These are phyloP conservation scores for Penicillium soppii DNA, from an alignment of 495 filamentous ascomycete genomes.

Conservation along the genomic window DNA sequence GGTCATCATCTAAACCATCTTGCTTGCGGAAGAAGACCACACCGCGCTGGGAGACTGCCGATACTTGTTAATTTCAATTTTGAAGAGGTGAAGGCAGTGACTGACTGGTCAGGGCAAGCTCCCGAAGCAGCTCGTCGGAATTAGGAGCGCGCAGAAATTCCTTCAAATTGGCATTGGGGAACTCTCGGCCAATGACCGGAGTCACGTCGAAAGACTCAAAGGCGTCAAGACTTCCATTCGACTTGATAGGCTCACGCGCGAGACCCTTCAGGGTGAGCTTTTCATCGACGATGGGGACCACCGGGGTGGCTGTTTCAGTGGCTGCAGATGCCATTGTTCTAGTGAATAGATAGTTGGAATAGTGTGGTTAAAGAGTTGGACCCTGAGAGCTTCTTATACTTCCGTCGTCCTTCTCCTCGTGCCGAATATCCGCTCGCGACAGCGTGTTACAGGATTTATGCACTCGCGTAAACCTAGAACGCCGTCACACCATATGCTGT, in stretches of 20 bases:
- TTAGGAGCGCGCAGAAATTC: constrained; percentile 62
- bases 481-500: constrained; percentile 7
- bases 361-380: background rate
- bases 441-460: background rate
- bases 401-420: background rate
- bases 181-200: constrained; percentile 68
- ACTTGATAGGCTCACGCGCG: constrained; percentile 42
- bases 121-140: constrained; percentile 63
- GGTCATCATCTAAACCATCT: constrained; percentile 59
- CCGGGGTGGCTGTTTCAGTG: constrained; percentile 13
- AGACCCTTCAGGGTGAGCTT: constrained; percentile 14
- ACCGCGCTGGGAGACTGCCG: constrained; percentile 70
- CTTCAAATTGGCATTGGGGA: constrained; percentile 54
- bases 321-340: constrained; percentile 25
- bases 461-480: background rate
- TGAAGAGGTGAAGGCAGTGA: background rate
- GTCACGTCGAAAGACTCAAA: constrained; percentile 65
- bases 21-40: constrained; percentile 83
- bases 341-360: too few relatives aligned
- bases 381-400: constrained; percentile 2
- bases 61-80: background rate
- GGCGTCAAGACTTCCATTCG: constrained; percentile 53
- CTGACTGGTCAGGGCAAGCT: constrained; percentile 65
- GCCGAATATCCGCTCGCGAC: constrained; percentile 16
- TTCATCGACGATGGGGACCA: constrained; percentile 19